These are phyloP conservation scores for Ramularia collo-cygni DNA, from an alignment of 2,329 filamentous ascomycete genomes.

Conservation along the genomic window DNA sequence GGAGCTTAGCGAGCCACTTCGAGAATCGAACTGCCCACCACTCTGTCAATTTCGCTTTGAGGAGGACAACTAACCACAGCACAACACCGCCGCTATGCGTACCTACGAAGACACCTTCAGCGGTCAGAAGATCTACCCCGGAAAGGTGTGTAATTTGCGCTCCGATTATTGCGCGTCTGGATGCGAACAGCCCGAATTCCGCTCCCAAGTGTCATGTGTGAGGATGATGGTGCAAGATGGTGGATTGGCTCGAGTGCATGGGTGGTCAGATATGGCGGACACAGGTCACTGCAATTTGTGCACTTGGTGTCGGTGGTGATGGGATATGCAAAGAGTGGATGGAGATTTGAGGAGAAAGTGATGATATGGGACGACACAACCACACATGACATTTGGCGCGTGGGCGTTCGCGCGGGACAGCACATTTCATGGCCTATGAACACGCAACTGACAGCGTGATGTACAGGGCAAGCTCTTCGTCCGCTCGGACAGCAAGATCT, in stretches of 20 bases:
- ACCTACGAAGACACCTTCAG: conserved; percentile 75
- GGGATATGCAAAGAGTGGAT: neutral
- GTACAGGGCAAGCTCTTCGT: conserved; percentile 98
- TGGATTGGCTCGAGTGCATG: neutral
- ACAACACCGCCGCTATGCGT: conserved; percentile 54
- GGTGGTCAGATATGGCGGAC: neutral
- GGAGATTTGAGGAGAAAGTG: neutral
- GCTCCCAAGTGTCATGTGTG: conserved; percentile 2
- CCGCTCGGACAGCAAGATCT: conserved; percentile 99
- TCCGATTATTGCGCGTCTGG: neutral
- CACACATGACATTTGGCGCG: conserved; percentile 1
- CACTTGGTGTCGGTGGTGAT: neutral
- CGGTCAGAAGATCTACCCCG: conserved; percentile 72
- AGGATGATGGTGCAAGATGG: conserved; percentile 1
- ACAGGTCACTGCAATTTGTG: neutral
- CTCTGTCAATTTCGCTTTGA: no score
- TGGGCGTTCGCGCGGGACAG: no score
- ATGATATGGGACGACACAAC: conserved; percentile 1
- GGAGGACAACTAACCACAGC: conserved; percentile 1
- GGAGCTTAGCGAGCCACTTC: no score
- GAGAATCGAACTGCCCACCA: no score
- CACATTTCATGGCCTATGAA: neutral
- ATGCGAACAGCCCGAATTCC: neutral
- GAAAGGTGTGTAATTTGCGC: conserved; percentile 52
- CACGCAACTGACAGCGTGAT: conserved; percentile 5